A percentile compares a stretch with the other conserved stretches of the same genome.
phyloP scores from a whole-genome alignment of 345 rosid genomes.

The Salix dunnii region DNA sequence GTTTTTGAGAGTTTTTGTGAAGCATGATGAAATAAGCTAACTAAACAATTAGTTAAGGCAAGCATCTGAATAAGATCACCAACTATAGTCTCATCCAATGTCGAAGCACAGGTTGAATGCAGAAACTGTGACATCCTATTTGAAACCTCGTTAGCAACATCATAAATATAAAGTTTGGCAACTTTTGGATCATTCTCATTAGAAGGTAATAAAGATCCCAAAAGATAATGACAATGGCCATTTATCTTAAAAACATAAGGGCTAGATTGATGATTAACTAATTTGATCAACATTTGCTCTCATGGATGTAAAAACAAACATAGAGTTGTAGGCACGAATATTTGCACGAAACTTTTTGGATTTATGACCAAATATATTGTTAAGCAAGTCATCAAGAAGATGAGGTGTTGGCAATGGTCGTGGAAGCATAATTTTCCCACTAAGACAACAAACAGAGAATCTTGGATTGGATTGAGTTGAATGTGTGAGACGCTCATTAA shows the following conservation, averaged over 20 bases:
- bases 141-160: neutral
- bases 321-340: neutral
- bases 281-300: neutral
- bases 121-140: neutral
- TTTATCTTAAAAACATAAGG: neutral
- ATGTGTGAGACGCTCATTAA: no score
- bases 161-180: slow-evolving; percentile 7
- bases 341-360: neutral
- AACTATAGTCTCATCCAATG: neutral
- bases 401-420: no score
- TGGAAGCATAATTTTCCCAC: no score
- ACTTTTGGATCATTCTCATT: fast-evolving
- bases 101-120: no score
- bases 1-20: neutral
- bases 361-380: neutral
- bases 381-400: neutral
- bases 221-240: neutral
- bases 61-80: neutral
- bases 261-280: fast-evolving
- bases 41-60: neutral
- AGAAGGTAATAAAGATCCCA: neutral
- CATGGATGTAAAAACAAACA: neutral
- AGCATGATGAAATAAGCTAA: neutral
- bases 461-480: no score
- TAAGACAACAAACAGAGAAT: no score